Evolutionary conservation across 2,329 filamentous ascomycete genomes (phyloP).

Genomic region (Aspergillus pseudoglaucus): DNA sequence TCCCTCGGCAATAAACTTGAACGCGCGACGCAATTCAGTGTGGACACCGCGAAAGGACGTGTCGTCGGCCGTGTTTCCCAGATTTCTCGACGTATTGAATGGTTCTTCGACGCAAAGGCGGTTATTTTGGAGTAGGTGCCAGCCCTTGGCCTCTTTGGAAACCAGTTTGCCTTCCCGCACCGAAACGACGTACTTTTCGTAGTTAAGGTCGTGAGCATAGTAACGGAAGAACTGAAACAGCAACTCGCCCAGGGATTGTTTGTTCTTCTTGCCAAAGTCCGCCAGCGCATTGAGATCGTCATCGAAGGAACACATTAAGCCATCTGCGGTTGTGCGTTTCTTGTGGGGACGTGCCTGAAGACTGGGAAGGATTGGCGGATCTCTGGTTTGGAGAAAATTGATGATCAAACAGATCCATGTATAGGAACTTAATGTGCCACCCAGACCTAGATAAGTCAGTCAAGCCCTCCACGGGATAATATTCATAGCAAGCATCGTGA

Average conservation of each 20-base stretch:
- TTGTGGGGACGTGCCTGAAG: conserved; percentile 68
- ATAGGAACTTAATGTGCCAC: conserved; percentile 93
- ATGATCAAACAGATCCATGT: conserved; percentile 99
- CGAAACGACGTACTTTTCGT: conserved; percentile 75
- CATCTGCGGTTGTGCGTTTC: conserved; percentile 56
- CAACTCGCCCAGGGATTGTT: conserved; percentile 74
- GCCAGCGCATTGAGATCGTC: conserved; percentile 72
- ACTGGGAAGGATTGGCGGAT: conserved; percentile 75
- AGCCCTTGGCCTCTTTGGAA: conserved; percentile 78
- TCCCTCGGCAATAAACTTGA: conserved; percentile 69
- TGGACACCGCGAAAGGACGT: conserved; percentile 90
- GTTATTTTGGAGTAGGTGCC: conserved; percentile 74
- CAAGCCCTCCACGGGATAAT: conserved; percentile 6
- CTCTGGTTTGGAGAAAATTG: conserved; percentile 84
- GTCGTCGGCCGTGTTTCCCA: conserved; percentile 94
- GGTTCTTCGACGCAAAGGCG: conserved; percentile 92
- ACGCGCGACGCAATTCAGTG: conserved; percentile 79
- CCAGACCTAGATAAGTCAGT: conserved; percentile 57
- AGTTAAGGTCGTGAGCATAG: conserved; percentile 90
- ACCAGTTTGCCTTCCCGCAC: conserved; percentile 73
- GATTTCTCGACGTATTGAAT: conserved; percentile 81
- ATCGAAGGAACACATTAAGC: conserved; percentile 69
- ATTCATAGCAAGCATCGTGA: neutral
- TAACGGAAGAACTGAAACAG: conserved; percentile 93
- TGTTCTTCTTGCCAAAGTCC: conserved; percentile 72